A percentile compares a stretch with the other conserved stretches of the same genome.
phyloP scores from a whole-genome alignment of 2,329 filamentous ascomycete species.

The Anthostomella pinea region DNA sequence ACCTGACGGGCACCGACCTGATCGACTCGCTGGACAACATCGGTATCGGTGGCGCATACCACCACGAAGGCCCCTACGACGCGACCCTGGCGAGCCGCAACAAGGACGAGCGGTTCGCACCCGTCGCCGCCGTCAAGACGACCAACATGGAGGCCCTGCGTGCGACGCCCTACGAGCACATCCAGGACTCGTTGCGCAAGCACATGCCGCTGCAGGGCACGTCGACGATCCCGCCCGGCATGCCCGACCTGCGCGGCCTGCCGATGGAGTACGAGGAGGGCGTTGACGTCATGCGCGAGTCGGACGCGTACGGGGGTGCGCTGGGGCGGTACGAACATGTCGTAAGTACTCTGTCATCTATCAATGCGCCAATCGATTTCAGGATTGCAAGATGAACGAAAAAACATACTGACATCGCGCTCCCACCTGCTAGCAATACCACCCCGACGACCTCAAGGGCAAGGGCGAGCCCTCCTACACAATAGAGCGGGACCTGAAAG shows the following conservation, averaged over 20 bases:
- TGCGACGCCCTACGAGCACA: slow-evolving; percentile 76
- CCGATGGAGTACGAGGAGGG: slow-evolving; percentile 80
- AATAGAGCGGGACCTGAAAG: slow-evolving; percentile 65
- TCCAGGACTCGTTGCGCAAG: slow-evolving; percentile 67
- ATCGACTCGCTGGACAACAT: slow-evolving; percentile 77
- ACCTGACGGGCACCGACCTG: slow-evolving; percentile 66
- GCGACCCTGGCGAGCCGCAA: slow-evolving; percentile 76
- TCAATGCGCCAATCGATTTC: neutral
- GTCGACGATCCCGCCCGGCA: slow-evolving; percentile 72
- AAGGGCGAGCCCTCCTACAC: slow-evolving; percentile 76
- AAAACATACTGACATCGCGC: slow-evolving; percentile 1
- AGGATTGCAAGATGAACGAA: too few relatives aligned
- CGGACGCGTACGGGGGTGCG: slow-evolving; percentile 63
- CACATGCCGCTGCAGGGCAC: slow-evolving; percentile 81
- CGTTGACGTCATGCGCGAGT: slow-evolving; percentile 78
- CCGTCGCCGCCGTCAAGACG: slow-evolving; percentile 71
- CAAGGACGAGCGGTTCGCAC: slow-evolving; percentile 57
- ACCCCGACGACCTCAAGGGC: slow-evolving; percentile 75
- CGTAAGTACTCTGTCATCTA: slow-evolving; percentile 51
- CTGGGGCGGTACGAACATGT: slow-evolving; percentile 74
- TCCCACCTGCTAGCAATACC: slow-evolving; percentile 53
- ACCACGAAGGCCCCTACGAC: slow-evolving; percentile 90
- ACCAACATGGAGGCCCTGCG: slow-evolving; percentile 74
- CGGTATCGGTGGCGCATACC: slow-evolving; percentile 64
- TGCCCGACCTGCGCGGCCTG: slow-evolving; percentile 64